Percentiles rank a stretch among this genome's conserved stretches.
Evolutionary conservation across 139 green algal species (phyloP).

Genomic region (Asterochloris sp.): DNA sequence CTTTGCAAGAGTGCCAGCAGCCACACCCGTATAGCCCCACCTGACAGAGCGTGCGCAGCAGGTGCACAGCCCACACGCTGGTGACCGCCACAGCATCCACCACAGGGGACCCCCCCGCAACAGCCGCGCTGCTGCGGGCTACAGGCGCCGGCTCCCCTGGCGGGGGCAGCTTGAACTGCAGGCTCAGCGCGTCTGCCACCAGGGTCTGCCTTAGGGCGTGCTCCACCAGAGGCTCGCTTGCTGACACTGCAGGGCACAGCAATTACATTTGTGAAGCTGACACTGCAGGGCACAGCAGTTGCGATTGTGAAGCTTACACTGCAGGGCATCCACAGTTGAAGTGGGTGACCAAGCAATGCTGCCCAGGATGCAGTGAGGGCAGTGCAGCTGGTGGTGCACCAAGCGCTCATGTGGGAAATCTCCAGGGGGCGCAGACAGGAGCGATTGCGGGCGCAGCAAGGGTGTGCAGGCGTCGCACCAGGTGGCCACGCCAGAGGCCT

Average conservation of each 20-base stretch:
- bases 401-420: too few species aligned
- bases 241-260: constrained; percentile 36
- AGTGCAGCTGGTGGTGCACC: too few species aligned
- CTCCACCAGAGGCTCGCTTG: constrained; percentile 53
- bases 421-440: too few species aligned
- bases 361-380: too few species aligned
- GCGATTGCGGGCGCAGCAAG: too few species aligned
- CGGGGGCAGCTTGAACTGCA: constrained; percentile 78
- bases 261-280: neutral
- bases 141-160: constrained; percentile 42
- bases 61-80: constrained; percentile 77
- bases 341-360: too few species aligned
- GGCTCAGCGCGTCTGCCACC: constrained; percentile 67
- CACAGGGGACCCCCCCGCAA: constrained; percentile 52
- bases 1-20: too few species aligned
- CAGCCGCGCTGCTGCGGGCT: constrained; percentile 23
- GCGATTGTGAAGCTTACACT: neutral
- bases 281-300: neutral
- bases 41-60: constrained; percentile 66
- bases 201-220: constrained; percentile 68
- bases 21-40: too few species aligned
- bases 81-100: constrained; percentile 69
- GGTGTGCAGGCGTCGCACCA: too few species aligned
- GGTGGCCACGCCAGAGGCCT: too few species aligned
- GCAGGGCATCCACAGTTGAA: neutral